phyloP scores from a whole-genome alignment of 2,329 filamentous ascomycete genomes.

The Diaporthe eres region DNA sequence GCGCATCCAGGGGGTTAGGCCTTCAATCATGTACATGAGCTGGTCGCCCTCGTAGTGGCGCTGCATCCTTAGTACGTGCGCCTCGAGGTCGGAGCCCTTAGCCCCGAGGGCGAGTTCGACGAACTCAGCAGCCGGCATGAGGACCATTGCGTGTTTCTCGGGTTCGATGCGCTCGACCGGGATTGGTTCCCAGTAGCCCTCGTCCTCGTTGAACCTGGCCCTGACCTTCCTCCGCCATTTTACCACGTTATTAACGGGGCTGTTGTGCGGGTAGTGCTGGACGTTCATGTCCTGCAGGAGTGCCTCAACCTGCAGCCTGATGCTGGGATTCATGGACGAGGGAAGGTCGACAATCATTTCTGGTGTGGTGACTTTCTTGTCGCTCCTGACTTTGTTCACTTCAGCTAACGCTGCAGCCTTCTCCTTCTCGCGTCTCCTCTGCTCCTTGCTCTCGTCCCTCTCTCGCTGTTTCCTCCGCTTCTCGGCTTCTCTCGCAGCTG shows the following conservation, averaged over 20 bases:
- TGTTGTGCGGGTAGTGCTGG: constrained; percentile 60
- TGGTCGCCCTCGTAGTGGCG: constrained; percentile 65
- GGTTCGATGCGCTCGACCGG: constrained; percentile 59
- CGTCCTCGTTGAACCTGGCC: constrained; percentile 72
- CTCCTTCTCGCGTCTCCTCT: constrained; percentile 74
- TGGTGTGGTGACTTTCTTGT: constrained; percentile 79
- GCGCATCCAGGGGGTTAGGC: constrained; percentile 74
- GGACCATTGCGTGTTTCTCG: constrained; percentile 74
- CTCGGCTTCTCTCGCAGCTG: constrained; percentile 65
- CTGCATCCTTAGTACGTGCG: constrained; percentile 71
- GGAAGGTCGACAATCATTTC: constrained; percentile 86
- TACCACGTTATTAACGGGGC: constrained; percentile 66
- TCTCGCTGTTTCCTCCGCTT: constrained; percentile 69
- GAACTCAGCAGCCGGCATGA: constrained; percentile 76
- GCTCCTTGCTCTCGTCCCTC: constrained; percentile 71
- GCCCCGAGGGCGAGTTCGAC: constrained; percentile 68
- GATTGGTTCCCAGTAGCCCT: constrained; percentile 76
- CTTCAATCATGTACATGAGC: constrained; percentile 81
- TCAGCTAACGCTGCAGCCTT: constrained; percentile 76
- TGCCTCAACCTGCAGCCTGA: constrained; percentile 61
- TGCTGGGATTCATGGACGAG: constrained; percentile 63
- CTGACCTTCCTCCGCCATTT: constrained; percentile 79
- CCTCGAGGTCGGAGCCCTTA: constrained; percentile 66
- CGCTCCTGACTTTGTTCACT: constrained; percentile 79
- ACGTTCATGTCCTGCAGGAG: constrained; percentile 67